Conservation (phyloP, 139 green algal species). For the Chlorella vulgaris region DNA sequence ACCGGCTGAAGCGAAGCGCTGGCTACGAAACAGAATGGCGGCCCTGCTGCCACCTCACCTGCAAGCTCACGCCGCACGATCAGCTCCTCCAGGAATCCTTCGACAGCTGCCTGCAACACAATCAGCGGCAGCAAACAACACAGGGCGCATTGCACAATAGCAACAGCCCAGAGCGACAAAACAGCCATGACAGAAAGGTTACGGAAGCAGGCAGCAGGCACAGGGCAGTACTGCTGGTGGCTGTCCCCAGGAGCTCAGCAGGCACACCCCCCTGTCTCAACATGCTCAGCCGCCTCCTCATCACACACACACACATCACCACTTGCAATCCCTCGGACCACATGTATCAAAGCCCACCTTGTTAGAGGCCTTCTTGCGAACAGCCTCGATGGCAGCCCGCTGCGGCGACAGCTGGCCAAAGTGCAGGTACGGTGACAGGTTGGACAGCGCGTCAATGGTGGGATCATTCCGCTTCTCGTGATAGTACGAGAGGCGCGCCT, state of each 20-base stretch:
- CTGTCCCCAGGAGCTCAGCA: no score
- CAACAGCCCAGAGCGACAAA: no score
- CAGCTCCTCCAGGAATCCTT: slow-evolving; percentile 94
- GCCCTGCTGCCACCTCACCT: background rate
- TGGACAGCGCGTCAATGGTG: slow-evolving; percentile 62
- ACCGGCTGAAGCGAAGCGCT: no score
- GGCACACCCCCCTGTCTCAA: no score
- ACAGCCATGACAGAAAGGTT: no score
- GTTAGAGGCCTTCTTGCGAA: slow-evolving; percentile 66
- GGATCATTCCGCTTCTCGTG: slow-evolving; percentile 90
- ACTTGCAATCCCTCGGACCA: background rate
- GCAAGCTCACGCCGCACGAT: slow-evolving; percentile 90
- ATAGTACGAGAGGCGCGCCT: slow-evolving; percentile 60
- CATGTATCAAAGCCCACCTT: slow-evolving; percentile 51
- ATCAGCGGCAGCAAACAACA: background rate
- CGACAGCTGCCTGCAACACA: slow-evolving; percentile 69
- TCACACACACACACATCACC: background rate
- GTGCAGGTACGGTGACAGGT: slow-evolving; percentile 91
- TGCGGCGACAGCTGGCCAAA: slow-evolving; percentile 88
- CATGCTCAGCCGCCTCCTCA: background rate
- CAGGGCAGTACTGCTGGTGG: no score
- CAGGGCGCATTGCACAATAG: no score
- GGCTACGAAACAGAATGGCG: background rate
- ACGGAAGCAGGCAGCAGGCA: no score
- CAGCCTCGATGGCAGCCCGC: slow-evolving; percentile 83